Evolutionary conservation across 441 rosid genomes (phyloP), one percentile per base, ranked within the genome.

Genomic region (Brassica hybrid): DNA sequence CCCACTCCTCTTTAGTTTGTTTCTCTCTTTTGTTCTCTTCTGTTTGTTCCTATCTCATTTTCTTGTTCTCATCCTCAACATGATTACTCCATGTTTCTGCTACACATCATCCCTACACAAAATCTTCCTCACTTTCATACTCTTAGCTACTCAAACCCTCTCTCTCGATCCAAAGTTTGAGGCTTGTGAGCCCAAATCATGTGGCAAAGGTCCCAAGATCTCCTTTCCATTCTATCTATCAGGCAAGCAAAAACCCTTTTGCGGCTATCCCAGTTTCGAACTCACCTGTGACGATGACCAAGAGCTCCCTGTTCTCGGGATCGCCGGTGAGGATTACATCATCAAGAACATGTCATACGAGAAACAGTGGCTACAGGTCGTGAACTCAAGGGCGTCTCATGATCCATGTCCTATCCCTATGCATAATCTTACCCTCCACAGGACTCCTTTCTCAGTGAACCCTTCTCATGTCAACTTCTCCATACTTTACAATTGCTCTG

Each of bases 201-300:
- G 89, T 3, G 87, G 85, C 30, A 62, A 7, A 36, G 90, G 86
- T 70, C 86, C 83, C 34, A 9, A 23, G 12, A 86, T 92, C 58
- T 83, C 84, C 36, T 88, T 77, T 74, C 93, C 89, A n/a, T 90
- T 93, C 72, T 77, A 83, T 76, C 56, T 90, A 45, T 64, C 69
- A 13, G 69, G 13, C 5, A 34, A 61, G 50, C 90, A 84, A 62
- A 38, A 81, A 45, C 32, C 84, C 19, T 86, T 62, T 2, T 88
- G 93, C 19, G 92, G 96, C 57, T 76, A 72, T 17, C 92, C 84
- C 0, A 74, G 77, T 73, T 88, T 90, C 4, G 73, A 82, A 58
- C 71, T 90, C 71, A 30, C 60, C n/a, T 88, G 97, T 73, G 50
- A 81, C 10, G 23, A 71, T 32, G 13, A 68, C 8, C 63, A 8